Evolutionary conservation across 1,284 basidiomycete genomes (phyloP), one percentile per base, ranked within the genome.

Genomic region (Tylopilus sp.): DNA sequence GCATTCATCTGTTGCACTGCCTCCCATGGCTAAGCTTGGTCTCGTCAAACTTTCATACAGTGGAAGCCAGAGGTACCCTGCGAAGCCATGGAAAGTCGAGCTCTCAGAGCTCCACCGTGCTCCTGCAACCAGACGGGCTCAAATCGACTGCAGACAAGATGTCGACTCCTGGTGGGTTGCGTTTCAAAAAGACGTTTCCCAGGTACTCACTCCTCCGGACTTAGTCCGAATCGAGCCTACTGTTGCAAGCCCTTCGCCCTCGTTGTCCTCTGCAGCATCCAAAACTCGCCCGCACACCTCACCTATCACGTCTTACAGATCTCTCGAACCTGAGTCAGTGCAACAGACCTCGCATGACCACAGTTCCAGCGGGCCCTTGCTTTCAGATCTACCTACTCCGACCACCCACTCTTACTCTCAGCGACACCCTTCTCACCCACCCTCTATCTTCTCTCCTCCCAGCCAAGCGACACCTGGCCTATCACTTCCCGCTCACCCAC

Each of bases 371-470:
- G 35, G 18, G 23, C 25, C 45, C 21, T 35, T 36, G 9, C 36
- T 33, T 25, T 41, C 50, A 11, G 50, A 50, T 19, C 31, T 41
- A 37, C 36, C 48, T 3, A 38, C 30, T 6, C 35, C 53, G 3
- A 2, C 41, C 26, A 25, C 49, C 6, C 29, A 52, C 30, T 42
- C 48, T 6, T 50, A 51, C 38, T 36, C 46, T 38, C 54, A 52
- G 47, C 64, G 60, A 48, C 34, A 52, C 29, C 46, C 49, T 33
- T 57, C 64, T 30, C 54, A 51, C 37, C 42, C 48, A 35, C 53
- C 54, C 0, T 36, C 58, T 16, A 37, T 50, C 7, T 54, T 65
- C 33, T 48, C 52, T 44, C 47, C 54, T 6, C 45, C 50, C 9
- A 41, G 37, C 21, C 57, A 46, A 28, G 48, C 39, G 29, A 48